A percentile compares a stretch with the other conserved stretches of the same genome.
phyloP scores from a whole-genome alignment of 2,329 filamentous ascomycete genomes.

The Epichloe bromicola region DNA sequence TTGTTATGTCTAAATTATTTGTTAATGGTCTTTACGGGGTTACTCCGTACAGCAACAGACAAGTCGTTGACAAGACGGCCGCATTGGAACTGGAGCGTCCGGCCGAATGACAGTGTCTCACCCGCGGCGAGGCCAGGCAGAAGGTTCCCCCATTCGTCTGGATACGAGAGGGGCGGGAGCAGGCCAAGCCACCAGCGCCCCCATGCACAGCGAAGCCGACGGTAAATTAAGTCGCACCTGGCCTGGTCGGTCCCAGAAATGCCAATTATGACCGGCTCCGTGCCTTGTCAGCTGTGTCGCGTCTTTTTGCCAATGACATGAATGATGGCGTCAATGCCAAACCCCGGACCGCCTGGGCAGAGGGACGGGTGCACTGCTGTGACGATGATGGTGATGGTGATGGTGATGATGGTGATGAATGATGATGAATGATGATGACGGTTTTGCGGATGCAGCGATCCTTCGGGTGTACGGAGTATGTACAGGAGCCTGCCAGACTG shows the following conservation, averaged over 20 bases:
- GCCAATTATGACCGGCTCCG: background rate
- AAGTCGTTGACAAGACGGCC: background rate
- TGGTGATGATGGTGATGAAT: background rate
- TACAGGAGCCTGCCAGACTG: no score
- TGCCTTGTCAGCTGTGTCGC: background rate
- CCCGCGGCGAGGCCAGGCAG: background rate
- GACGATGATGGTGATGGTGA: background rate
- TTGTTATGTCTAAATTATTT: no score
- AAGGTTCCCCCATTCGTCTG: constrained; percentile 5
- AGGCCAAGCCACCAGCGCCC: constrained; percentile 1
- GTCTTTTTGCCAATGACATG: background rate
- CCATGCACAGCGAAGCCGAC: constrained; percentile 3
- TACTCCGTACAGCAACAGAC: background rate
- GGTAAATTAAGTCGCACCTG: background rate
- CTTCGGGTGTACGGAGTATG: background rate
- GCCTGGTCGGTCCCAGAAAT: background rate
- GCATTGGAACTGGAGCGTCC: background rate
- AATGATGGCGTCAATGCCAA: background rate
- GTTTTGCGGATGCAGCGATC: background rate
- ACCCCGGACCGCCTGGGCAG: background rate
- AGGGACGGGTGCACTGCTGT: background rate
- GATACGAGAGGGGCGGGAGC: constrained; percentile 1
- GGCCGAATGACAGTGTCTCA: constrained; percentile 1
- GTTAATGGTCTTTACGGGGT: background rate
- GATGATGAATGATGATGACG: background rate